A percentile compares a stretch with the other conserved stretches of the same genome.
Evolutionary conservation across 2,329 filamentous ascomycete species (phyloP).

Genomic region (Fusarium sp.): DNA sequence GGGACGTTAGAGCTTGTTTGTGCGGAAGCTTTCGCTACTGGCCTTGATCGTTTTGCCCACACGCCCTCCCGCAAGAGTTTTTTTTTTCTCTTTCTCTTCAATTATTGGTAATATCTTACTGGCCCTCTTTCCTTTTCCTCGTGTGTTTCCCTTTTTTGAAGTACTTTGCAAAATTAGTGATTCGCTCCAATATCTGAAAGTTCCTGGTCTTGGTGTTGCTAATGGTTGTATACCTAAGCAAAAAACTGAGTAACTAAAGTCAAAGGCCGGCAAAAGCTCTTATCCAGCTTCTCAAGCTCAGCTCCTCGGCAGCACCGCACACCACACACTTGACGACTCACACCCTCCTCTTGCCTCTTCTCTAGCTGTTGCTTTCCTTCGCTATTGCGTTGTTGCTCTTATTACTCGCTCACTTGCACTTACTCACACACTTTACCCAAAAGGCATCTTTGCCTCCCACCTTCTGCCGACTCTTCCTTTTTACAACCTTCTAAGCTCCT

Average conservation of each 20-base stretch:
- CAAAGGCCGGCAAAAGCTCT: constrained; percentile 34
- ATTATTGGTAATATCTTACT: constrained; percentile 9
- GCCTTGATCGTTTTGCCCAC: constrained; percentile 41
- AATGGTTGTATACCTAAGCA: constrained; percentile 13
- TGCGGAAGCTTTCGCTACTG: constrained; percentile 44
- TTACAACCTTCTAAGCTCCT: constrained; percentile 38
- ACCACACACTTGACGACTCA: constrained; percentile 44
- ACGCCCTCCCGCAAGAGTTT: constrained; percentile 45
- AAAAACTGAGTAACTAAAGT: constrained; percentile 7
- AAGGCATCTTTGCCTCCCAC: constrained; percentile 49
- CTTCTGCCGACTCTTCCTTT: constrained; percentile 45
- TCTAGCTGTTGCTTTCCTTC: constrained; percentile 36
- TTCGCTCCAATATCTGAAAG: constrained; percentile 12
- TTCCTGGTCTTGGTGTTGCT: constrained; percentile 27
- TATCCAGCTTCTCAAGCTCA: constrained; percentile 36
- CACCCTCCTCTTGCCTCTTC: constrained; percentile 44
- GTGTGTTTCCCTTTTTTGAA: constrained; percentile 19
- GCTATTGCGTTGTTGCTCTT: constrained; percentile 40
- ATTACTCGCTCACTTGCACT: constrained; percentile 44
- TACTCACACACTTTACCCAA: constrained; percentile 46
- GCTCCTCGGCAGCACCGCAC: constrained; percentile 44
- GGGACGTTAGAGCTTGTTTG: constrained; percentile 37
- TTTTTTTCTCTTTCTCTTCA: constrained; percentile 6
- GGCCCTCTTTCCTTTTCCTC: constrained; percentile 23
- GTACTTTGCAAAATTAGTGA: constrained; percentile 5